A percentile compares a stretch with the other conserved stretches of the same genome.
Conservation (phyloP, 2,329 filamentous ascomycete species). For the Aspergillus pseudoterreus region DNA sequence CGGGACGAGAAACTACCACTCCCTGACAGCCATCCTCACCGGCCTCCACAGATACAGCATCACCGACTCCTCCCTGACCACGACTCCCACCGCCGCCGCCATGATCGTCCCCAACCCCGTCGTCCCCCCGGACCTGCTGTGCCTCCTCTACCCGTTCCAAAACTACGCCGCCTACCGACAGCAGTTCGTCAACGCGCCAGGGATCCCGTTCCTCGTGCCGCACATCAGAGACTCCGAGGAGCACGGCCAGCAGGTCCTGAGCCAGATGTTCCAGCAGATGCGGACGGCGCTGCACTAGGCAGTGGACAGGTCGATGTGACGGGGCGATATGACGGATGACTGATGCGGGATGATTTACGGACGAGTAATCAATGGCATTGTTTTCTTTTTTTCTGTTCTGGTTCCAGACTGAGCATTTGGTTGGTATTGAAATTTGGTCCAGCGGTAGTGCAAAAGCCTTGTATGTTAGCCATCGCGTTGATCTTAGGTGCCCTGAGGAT, state of each 20-base stretch:
- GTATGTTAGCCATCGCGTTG: neutral
- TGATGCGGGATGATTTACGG: neutral
- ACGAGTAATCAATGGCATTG: slow-evolving; percentile 5
- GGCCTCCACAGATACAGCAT: slow-evolving; percentile 34
- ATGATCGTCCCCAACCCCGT: slow-evolving; percentile 21
- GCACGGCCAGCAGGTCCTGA: slow-evolving; percentile 23
- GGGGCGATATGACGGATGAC: no score
- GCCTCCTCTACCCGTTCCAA: slow-evolving; percentile 26
- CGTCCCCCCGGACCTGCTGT: slow-evolving; percentile 20
- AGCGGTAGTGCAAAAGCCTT: neutral
- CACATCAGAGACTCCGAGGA: slow-evolving; percentile 33
- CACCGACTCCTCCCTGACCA: slow-evolving; percentile 17
- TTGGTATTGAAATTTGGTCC: neutral
- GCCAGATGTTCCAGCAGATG: slow-evolving; percentile 26
- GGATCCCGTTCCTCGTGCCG: slow-evolving; percentile 37
- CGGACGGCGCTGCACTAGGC: slow-evolving; percentile 9
- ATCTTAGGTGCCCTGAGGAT: neutral
- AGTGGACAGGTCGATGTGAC: no score
- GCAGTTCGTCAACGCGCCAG: slow-evolving; percentile 28
- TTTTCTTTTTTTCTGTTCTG: neutral
- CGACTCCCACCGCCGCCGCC: slow-evolving; percentile 9
- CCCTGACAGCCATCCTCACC: slow-evolving; percentile 33
- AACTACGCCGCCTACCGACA: slow-evolving; percentile 37
- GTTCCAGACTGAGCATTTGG: neutral
- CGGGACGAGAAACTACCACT: slow-evolving; percentile 32